Conservation (phyloP, 2,329 filamentous ascomycete species). For the Paraconiothyrium brasiliense region DNA sequence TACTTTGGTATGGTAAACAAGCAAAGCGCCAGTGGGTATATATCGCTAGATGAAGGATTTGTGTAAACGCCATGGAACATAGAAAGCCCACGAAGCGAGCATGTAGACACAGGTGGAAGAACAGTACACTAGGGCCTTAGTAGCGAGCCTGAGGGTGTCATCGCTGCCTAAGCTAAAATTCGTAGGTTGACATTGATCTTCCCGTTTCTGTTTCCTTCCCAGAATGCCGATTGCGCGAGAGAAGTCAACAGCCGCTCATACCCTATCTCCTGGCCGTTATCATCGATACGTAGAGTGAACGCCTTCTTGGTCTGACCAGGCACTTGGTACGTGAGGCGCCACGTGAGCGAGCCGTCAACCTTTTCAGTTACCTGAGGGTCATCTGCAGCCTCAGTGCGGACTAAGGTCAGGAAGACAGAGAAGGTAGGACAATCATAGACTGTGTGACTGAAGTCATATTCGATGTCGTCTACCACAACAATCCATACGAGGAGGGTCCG, state of each 20-base stretch:
- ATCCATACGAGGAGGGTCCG: constrained; percentile 21
- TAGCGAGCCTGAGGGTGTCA: too few relatives aligned
- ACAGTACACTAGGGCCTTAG: background rate
- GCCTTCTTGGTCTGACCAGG: constrained; percentile 19
- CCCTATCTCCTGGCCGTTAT: constrained; percentile 17
- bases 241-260: constrained; percentile 22
- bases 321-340: constrained; percentile 23
- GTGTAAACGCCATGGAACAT: background rate
- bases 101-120: background rate
- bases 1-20: background rate
- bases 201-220: background rate
- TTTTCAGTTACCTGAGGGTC: constrained; percentile 15
- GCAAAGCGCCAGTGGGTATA: background rate
- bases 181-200: constrained; percentile 18
- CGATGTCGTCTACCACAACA: constrained; percentile 16
- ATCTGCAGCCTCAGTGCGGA: constrained; percentile 15
- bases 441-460: constrained; percentile 19
- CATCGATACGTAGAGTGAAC: constrained; percentile 13
- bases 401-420: constrained; percentile 11
- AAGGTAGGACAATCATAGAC: constrained; percentile 23
- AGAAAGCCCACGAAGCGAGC: background rate
- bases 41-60: background rate
- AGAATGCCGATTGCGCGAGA: constrained; percentile 13
- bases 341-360: constrained; percentile 17
- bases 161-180: constrained; percentile 2